Evolutionary conservation across 2,329 filamentous ascomycete genomes (phyloP).

Genomic region (Teratosphaeria nubilosa): DNA sequence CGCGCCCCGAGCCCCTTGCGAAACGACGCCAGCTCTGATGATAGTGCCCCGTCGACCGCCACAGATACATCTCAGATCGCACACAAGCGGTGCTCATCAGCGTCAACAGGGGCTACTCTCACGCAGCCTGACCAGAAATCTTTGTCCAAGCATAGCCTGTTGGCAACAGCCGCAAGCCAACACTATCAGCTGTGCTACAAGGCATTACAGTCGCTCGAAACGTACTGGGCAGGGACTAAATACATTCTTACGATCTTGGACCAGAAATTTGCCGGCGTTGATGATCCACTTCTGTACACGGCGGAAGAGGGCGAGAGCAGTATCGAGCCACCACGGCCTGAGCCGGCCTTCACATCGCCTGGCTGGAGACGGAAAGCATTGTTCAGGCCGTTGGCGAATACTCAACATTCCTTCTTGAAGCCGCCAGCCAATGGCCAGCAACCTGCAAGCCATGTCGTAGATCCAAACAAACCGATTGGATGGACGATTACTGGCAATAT

Average conservation of each 20-base stretch:
- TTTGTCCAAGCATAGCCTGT: slow-evolving; percentile 58
- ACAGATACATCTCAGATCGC: slow-evolving; percentile 34
- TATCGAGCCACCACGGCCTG: slow-evolving; percentile 41
- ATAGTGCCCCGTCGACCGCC: slow-evolving; percentile 10
- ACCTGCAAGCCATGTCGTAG: slow-evolving; percentile 38
- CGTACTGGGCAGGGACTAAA: slow-evolving; percentile 76
- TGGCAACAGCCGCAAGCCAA: slow-evolving; percentile 72
- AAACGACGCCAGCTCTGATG: neutral
- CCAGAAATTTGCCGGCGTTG: slow-evolving; percentile 78
- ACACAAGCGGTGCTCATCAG: slow-evolving; percentile 14
- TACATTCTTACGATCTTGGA: slow-evolving; percentile 81
- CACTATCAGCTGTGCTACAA: slow-evolving; percentile 85
- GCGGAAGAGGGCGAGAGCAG: slow-evolving; percentile 69
- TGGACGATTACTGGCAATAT: slow-evolving; percentile 84
- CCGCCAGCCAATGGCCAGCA: slow-evolving; percentile 13
- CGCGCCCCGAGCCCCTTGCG: slow-evolving; percentile 33
- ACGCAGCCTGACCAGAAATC: slow-evolving; percentile 18
- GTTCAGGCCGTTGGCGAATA: slow-evolving; percentile 33
- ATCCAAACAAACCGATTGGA: slow-evolving; percentile 48
- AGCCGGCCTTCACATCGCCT: slow-evolving; percentile 41
- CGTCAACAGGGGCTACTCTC: neutral
- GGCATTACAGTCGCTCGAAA: slow-evolving; percentile 67
- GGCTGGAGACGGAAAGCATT: slow-evolving; percentile 40
- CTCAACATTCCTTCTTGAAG: slow-evolving; percentile 4
- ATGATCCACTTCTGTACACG: slow-evolving; percentile 58